Base-by-base conservation (phyloP, 1,139 yeast genomes). In the Arxiozyma telluris region DNA sequence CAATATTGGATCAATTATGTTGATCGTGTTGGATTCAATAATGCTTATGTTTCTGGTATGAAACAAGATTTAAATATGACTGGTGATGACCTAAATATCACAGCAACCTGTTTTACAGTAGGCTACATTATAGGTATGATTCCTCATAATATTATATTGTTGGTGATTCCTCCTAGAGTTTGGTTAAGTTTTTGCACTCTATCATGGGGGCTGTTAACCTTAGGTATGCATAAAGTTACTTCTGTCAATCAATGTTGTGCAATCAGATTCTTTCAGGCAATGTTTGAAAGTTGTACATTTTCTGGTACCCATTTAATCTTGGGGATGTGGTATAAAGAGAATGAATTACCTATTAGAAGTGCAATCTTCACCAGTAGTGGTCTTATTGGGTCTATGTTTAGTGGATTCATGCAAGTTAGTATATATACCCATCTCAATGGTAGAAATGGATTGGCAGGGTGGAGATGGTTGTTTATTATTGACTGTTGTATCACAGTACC, bases 401-500 rank as follows among this genome's bases (percentile, higher is more conserved):
- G 82, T 51, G 83, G 84, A 30, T 76, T 81, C 57, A 73, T 83
- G 65, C 86, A 87, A 34, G 84, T 83, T 21, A 80, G 84, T n/a
- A 80, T 82, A 49, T 76, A 75, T 60, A 71, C 76, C 53, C 65
- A 71, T 44, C 66, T 82, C 66, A 73, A 76, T 55, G 81, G 80
- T 15, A 62, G 60, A 4, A 65, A 64, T 34, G 85, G 86, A 0
- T 69, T 80, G 46, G 77, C 71, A 20, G 80, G 85, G 3, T 83
- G 88, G 88, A 77, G 83, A 67, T 82, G 88, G 87, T 72, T 83
- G 54, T 83, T 82, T 61, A 79, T 83, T 53, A 76, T 83, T 57
- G 87, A 82, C 64, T 83, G 82, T 52, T 67, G 80, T 41, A 74
- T 81, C 38, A 80, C 85, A 0, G 57, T 80, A 4, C 82, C 82